A percentile compares a stretch with the other conserved stretches of the same genome.
Evolutionary conservation across 345 rosid genomes (phyloP).

Genomic region (Syzygium jambos): DNA sequence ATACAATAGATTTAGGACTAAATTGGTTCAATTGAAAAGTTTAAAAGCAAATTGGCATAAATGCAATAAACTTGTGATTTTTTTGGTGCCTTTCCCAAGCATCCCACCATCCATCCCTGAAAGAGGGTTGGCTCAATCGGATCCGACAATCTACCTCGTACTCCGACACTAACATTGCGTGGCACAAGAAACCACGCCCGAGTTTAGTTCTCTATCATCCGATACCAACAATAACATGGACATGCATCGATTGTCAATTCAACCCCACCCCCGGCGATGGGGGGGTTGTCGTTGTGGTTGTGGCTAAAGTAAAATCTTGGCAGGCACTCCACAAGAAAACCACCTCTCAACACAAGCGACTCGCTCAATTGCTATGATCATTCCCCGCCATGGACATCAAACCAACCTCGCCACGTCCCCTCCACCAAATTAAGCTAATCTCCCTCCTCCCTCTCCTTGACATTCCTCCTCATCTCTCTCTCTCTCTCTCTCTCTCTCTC

Average conservation of each 20-base stretch:
- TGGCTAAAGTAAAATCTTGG: not conserved
- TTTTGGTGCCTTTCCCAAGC: too few species aligned
- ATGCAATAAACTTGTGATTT: too few species aligned
- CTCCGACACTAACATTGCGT: too few species aligned
- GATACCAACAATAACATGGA: not conserved
- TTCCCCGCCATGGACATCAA: conserved; percentile 14
- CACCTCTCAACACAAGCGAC: conserved; percentile 13
- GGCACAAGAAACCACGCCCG: too few species aligned
- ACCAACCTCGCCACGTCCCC: conserved; percentile 20
- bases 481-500: conserved; percentile 10
- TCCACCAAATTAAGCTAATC: conserved; percentile 18
- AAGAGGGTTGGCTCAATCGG: too few species aligned
- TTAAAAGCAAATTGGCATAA: too few species aligned
- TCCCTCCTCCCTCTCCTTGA: not conserved
- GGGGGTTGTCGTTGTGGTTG: not conserved
- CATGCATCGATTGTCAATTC: not conserved
- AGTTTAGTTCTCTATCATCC: too few species aligned
- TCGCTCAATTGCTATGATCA: conserved; percentile 25
- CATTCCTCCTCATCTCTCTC: not conserved
- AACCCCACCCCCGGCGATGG: too few species aligned
- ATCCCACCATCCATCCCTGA: too few species aligned
- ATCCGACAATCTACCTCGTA: too few species aligned
- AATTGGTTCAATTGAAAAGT: too few species aligned
- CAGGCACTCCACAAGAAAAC: not conserved
- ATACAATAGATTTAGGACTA: too few species aligned